These are phyloP conservation scores for Podospora australis DNA, from an alignment of 495 filamentous ascomycete genomes.

Conservation along the genomic window DNA sequence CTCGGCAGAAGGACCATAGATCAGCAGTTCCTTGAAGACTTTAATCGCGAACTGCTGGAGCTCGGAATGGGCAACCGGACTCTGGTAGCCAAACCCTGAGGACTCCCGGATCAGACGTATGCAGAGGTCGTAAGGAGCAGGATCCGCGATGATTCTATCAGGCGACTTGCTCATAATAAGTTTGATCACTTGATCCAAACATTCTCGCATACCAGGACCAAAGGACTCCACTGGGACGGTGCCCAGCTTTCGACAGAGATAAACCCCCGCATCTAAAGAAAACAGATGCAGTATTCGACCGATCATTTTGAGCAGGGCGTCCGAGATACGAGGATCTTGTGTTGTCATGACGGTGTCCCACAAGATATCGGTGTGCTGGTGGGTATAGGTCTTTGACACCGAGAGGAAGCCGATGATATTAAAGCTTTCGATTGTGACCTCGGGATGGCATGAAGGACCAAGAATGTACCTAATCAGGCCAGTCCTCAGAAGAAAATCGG, in stretches of 20 bases:
- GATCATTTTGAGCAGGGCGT: slow-evolving; percentile 75
- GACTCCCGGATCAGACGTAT: slow-evolving; percentile 65
- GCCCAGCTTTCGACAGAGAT: slow-evolving; percentile 68
- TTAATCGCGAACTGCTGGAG: slow-evolving; percentile 54
- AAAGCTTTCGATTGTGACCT: slow-evolving; percentile 71
- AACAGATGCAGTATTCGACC: slow-evolving; percentile 56
- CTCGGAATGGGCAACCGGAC: slow-evolving; percentile 36
- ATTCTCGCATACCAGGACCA: slow-evolving; percentile 50
- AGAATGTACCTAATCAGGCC: slow-evolving; percentile 79
- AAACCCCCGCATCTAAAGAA: slow-evolving; percentile 48
- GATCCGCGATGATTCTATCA: slow-evolving; percentile 10
- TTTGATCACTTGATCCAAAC: slow-evolving; percentile 36
- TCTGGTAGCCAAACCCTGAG: slow-evolving; percentile 35
- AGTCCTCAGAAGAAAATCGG: slow-evolving; percentile 56
- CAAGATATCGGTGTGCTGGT: slow-evolving; percentile 67
- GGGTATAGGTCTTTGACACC: slow-evolving; percentile 68
- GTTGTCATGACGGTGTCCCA: slow-evolving; percentile 81
- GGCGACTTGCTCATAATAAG: slow-evolving; percentile 19
- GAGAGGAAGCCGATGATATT: slow-evolving; percentile 86
- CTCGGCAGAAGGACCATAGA: slow-evolving; percentile 25
- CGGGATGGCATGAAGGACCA: slow-evolving; percentile 84
- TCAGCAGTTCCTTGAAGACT: slow-evolving; percentile 47
- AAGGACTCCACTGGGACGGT: slow-evolving; percentile 57
- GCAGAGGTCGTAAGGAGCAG: slow-evolving; percentile 49
- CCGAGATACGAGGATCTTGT: slow-evolving; percentile 76